These are phyloP conservation scores for Alternaria hordeiaustralica DNA, from an alignment of 2,329 filamentous ascomycete genomes.

Conservation along the genomic window DNA sequence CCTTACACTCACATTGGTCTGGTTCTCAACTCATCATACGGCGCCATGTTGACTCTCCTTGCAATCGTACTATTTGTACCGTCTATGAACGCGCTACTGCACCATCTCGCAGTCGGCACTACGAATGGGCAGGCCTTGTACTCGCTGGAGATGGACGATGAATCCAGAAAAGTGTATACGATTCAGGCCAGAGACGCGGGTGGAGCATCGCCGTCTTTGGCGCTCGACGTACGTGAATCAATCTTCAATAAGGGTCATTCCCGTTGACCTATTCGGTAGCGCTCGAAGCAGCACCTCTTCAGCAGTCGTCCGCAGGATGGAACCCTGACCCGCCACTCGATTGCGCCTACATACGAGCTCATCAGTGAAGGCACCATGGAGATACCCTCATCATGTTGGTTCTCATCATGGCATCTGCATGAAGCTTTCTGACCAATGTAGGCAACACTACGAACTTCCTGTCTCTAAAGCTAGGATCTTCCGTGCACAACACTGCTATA, in stretches of 20 bases:
- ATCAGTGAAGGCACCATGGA: slow-evolving; percentile 22
- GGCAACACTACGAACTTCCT: slow-evolving; percentile 29
- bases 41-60: slow-evolving; percentile 14
- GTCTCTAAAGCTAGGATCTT: slow-evolving; percentile 20
- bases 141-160: slow-evolving; percentile 24
- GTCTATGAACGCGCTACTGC: slow-evolving; percentile 12
- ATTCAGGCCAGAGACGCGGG: slow-evolving; percentile 19
- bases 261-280: slow-evolving; percentile 9
- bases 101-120: slow-evolving; percentile 30
- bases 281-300: slow-evolving; percentile 24
- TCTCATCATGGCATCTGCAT: not conserved
- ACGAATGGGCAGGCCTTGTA: slow-evolving; percentile 19
- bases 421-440: not conserved
- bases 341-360: slow-evolving; percentile 24
- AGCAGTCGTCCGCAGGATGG: slow-evolving; percentile 25
- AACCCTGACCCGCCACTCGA: slow-evolving; percentile 23
- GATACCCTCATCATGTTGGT: slow-evolving; percentile 29
- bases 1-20: not conserved
- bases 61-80: slow-evolving; percentile 8
- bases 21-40: not conserved
- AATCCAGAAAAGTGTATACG: slow-evolving; percentile 9
- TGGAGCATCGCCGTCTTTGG: slow-evolving; percentile 23
- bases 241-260: not conserved
- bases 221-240: slow-evolving; percentile 23
- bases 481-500: slow-evolving; percentile 17